Percentiles rank a stretch among this genome's conserved stretches.
Conservation (phyloP, 1,284 basidiomycete genomes). For the Lignosus rhinocerotis region DNA sequence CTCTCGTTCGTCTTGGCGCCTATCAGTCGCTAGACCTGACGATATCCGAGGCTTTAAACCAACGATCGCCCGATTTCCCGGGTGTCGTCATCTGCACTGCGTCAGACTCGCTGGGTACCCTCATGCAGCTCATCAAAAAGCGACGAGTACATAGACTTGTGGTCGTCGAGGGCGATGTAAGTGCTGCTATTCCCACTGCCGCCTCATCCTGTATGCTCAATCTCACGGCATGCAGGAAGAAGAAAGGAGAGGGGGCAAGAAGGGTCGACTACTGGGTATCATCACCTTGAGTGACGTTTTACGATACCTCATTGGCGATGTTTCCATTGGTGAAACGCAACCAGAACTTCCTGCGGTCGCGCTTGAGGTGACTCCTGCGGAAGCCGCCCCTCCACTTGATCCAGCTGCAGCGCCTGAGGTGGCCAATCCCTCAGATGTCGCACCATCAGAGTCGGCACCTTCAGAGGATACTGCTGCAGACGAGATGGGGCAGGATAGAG, state of each 20-base stretch:
- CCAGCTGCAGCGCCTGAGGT: background rate
- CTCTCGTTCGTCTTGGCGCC: conserved; percentile 90
- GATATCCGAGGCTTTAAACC: conserved; percentile 91
- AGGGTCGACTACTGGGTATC: conserved; percentile 84
- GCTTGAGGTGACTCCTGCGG: background rate
- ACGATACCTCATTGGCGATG: conserved; percentile 79
- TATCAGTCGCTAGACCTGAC: conserved; percentile 95
- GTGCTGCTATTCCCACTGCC: conserved; percentile 18
- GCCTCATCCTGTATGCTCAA: conserved; percentile 14
- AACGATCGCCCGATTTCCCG: conserved; percentile 90
- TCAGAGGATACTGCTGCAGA: conserved; percentile 4
- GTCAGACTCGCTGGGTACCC: conserved; percentile 89
- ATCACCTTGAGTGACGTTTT: conserved; percentile 92
- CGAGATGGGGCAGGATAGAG: conserved; percentile 5
- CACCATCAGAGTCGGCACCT: background rate
- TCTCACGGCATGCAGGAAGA: conserved; percentile 55
- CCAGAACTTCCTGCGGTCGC: conserved; percentile 3
- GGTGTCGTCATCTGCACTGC: conserved; percentile 97
- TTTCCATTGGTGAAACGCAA: conserved; percentile 44
- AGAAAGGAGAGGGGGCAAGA: conserved; percentile 73
- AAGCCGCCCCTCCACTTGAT: conserved; percentile 2
- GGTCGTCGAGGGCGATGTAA: conserved; percentile 84
- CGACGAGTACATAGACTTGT: conserved; percentile 92
- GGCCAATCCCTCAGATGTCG: background rate
- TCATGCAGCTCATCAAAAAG: conserved; percentile 92